These are phyloP conservation scores for Pseudogymnoascus sp. DNA, from an alignment of 2,329 filamentous ascomycete species.

Conservation along the genomic window DNA sequence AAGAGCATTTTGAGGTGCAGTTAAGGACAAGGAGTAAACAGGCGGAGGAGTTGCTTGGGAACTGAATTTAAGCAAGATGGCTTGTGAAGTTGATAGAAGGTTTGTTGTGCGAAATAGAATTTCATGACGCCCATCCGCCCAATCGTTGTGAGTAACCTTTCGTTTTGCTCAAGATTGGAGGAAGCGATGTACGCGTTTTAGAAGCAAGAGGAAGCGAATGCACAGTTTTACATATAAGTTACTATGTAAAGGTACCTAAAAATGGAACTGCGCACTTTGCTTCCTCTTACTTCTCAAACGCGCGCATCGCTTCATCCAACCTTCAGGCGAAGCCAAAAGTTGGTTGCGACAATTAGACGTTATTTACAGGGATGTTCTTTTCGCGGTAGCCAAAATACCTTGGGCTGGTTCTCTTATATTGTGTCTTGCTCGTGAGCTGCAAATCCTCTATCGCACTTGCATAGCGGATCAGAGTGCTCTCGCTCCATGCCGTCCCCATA, in stretches of 20 bases:
- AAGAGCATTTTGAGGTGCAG: background rate
- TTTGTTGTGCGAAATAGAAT: background rate
- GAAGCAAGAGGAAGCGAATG: too few species aligned
- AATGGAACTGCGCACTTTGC: background rate
- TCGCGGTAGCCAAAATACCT: conserved; percentile 43
- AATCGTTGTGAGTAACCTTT: too few species aligned
- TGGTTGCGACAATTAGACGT: conserved; percentile 12
- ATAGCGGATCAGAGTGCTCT: conserved; percentile 48
- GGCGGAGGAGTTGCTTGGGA: conserved; percentile 1
- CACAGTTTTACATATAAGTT: too few species aligned
- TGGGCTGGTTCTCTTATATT: conserved; percentile 40
- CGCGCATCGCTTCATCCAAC: too few species aligned
- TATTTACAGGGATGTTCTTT: conserved; percentile 35
- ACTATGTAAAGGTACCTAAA: too few species aligned
- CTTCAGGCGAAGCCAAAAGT: too few species aligned
- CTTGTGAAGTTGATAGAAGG: background rate
- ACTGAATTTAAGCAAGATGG: background rate
- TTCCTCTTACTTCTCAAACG: too few species aligned
- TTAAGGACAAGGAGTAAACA: background rate
- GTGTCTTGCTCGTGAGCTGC: conserved; percentile 34
- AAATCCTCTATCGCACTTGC: conserved; percentile 56
- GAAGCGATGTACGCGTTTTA: too few species aligned
- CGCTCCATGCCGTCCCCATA: conserved; percentile 53
- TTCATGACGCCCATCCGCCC: background rate
- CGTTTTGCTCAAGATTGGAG: too few species aligned